A percentile compares a stretch with the other conserved stretches of the same genome.
phyloP scores from a whole-genome alignment of 2,329 filamentous ascomycete genomes.

The Beauveria varroae region DNA sequence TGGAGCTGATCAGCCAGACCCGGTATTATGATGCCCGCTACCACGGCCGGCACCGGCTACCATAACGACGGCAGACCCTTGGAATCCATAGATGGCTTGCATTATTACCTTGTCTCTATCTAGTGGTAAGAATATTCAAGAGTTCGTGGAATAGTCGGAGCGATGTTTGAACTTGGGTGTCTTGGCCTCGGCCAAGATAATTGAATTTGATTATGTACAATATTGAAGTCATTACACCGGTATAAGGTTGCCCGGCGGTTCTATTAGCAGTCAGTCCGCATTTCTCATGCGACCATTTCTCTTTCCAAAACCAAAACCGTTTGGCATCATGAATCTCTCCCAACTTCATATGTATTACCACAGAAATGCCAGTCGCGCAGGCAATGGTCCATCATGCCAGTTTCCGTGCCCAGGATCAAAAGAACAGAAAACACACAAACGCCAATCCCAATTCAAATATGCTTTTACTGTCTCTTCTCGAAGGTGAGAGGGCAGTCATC shows the following conservation, averaged over 20 bases:
- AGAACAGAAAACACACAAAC: not conserved
- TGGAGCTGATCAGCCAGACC: not conserved
- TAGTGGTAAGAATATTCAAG: too few species aligned
- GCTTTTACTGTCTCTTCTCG: slow-evolving; percentile 40
- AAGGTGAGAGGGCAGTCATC: slow-evolving; percentile 80
- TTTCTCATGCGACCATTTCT: not conserved
- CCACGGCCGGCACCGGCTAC: not conserved
- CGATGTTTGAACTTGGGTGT: not conserved
- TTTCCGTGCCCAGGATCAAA: not conserved
- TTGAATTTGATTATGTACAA: slow-evolving; percentile 4
- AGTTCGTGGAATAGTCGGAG: too few species aligned
- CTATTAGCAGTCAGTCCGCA: not conserved
- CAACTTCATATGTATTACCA: not conserved
- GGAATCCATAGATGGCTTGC: too few species aligned
- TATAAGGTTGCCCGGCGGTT: not conserved
- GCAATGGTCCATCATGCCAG: not conserved
- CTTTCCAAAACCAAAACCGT: slow-evolving; percentile 2
- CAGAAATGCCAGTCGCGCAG: not conserved
- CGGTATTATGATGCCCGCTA: not conserved
- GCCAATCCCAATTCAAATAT: not conserved
- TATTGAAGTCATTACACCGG: slow-evolving; percentile 4
- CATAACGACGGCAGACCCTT: too few species aligned
- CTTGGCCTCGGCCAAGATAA: not conserved
- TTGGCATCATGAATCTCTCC: not conserved
- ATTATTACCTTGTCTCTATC: too few species aligned